Conservation (phyloP, 2,329 filamentous ascomycete species). For the Myotisia sp. region DNA sequence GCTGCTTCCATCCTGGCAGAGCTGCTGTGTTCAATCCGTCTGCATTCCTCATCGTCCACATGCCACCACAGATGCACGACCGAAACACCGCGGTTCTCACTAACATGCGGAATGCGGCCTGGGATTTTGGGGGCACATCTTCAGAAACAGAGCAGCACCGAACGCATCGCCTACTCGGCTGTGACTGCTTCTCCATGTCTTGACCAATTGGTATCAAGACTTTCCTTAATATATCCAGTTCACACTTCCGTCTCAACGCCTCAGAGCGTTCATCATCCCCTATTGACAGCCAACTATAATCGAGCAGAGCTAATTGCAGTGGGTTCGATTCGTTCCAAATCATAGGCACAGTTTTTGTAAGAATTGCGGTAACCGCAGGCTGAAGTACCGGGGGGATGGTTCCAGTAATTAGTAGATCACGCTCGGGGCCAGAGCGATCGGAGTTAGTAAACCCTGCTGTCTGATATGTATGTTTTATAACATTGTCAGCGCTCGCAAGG, state of each 20-base stretch:
- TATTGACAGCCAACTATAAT: constrained; percentile 56
- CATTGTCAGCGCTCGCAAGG: constrained; percentile 49
- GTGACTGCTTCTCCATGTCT: constrained; percentile 7
- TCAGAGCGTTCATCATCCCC: constrained; percentile 44
- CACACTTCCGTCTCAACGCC: constrained; percentile 46
- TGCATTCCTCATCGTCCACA: constrained; percentile 24
- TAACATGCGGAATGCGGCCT: constrained; percentile 25
- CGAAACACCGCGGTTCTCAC: constrained; percentile 24
- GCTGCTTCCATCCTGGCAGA: constrained; percentile 1
- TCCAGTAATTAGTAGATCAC: constrained; percentile 39
- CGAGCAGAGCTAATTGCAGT: constrained; percentile 55
- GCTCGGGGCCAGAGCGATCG: constrained; percentile 37
- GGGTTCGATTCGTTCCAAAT: constrained; percentile 49
- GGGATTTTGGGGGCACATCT: constrained; percentile 34
- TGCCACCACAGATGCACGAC: constrained; percentile 28
- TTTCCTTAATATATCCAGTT: constrained; percentile 45
- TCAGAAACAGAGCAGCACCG: constrained; percentile 54
- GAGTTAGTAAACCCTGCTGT: constrained; percentile 30
- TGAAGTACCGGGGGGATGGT: constrained; percentile 38
- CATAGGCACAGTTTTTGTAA: constrained; percentile 38
- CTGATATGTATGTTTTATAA: constrained; percentile 47
- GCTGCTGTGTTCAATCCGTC: neutral
- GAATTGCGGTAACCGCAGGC: constrained; percentile 34
- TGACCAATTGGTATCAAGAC: constrained; percentile 9
- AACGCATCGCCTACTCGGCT: constrained; percentile 38